Evolutionary conservation across 768 basidiomycete species (phyloP).

Genomic region (Strobilomyces dryophilus): DNA sequence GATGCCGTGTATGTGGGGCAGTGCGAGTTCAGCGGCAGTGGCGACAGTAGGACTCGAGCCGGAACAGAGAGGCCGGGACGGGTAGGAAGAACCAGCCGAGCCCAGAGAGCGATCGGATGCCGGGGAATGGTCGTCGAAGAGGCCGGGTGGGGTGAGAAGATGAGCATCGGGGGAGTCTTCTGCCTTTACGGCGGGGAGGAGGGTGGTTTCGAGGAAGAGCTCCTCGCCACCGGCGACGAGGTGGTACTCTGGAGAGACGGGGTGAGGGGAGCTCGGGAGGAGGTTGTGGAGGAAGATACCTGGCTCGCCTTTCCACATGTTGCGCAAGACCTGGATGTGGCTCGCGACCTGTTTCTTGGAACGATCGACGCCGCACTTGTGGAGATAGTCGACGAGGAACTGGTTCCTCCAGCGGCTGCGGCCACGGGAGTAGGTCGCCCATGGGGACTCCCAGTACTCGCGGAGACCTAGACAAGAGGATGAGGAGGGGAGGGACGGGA

Average conservation of each 20-base stretch:
- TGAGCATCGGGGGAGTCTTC: constrained; percentile 48
- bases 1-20: constrained; percentile 18
- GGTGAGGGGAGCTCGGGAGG: constrained; percentile 3
- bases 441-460: constrained; percentile 77
- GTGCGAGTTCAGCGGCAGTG: constrained; percentile 24
- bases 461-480: constrained; percentile 49
- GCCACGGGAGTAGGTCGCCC: constrained; percentile 75
- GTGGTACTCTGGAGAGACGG: constrained; percentile 52
- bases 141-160: constrained; percentile 37
- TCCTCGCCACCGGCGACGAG: constrained; percentile 81
- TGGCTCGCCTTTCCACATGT: constrained; percentile 86
- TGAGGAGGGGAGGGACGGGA: neutral
- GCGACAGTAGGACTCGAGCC: constrained; percentile 20
- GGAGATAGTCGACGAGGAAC: constrained; percentile 78
- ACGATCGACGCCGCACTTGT: constrained; percentile 63
- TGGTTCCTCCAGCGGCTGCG: constrained; percentile 82
- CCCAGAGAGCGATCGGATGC: constrained; percentile 29
- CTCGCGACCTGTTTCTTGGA: constrained; percentile 89
- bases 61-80: constrained; percentile 24
- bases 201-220: constrained; percentile 46
- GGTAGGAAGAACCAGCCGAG: constrained; percentile 25
- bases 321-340: constrained; percentile 79
- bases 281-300: constrained; percentile 37
- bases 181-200: constrained; percentile 51
- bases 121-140: constrained; percentile 31